These are phyloP conservation scores for Cutaneotrichosporon dermatis DNA, from an alignment of 1,284 basidiomycete species.

Conservation along the genomic window DNA sequence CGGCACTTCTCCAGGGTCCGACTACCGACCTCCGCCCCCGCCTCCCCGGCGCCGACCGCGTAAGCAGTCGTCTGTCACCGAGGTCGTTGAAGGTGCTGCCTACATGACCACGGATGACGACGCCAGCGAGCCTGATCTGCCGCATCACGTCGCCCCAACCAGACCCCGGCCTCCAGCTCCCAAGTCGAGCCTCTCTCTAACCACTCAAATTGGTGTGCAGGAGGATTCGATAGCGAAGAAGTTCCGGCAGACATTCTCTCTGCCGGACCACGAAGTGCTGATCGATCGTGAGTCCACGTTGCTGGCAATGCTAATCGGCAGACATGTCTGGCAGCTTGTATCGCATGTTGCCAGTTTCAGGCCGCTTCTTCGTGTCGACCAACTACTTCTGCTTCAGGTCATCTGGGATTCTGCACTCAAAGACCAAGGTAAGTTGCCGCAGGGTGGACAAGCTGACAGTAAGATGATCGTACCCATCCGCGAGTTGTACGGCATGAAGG, in stretches of 20 bases:
- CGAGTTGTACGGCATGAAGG: conserved; percentile 79
- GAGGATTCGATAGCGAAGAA: conserved; percentile 43
- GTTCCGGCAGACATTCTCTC: conserved; percentile 72
- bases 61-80: conserved; percentile 21
- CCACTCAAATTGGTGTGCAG: conserved; percentile 16
- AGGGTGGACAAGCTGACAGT: conserved; percentile 3
- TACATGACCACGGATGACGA: conserved; percentile 15
- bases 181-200: conserved; percentile 7
- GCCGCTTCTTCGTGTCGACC: conserved; percentile 77
- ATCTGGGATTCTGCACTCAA: conserved; percentile 62
- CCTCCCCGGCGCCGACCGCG: conserved; percentile 3
- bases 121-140: not conserved
- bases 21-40: not conserved
- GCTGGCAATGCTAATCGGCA: conserved; percentile 37
- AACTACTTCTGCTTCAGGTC: conserved; percentile 89
- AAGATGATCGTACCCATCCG: conserved; percentile 91
- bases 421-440: conserved; percentile 62
- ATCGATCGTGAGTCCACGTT: conserved; percentile 65
- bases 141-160: too few species aligned
- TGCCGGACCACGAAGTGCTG: conserved; percentile 77
- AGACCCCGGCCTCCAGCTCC: not conserved
- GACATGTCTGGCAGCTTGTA: conserved; percentile 87
- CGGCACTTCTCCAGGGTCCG: conserved; percentile 19
- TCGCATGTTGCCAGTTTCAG: conserved; percentile 76
- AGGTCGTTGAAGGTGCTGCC: conserved; percentile 20